Evolutionary conservation across 768 basidiomycete species (phyloP).

Genomic region (Phylloporus sp.): DNA sequence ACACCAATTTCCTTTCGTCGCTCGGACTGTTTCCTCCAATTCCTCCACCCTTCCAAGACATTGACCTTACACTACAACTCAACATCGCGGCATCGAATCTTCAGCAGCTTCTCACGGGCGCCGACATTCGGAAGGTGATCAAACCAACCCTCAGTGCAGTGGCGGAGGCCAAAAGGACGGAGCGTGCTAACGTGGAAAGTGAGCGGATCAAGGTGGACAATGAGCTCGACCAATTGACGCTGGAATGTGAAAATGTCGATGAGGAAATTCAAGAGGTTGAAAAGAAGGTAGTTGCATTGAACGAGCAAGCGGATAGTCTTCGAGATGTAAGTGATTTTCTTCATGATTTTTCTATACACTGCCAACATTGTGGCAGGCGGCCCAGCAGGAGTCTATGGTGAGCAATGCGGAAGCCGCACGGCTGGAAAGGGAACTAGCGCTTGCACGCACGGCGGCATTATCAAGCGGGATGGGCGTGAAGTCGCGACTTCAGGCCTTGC

Average conservation of each 20-base stretch:
- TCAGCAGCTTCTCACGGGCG: constrained; percentile 61
- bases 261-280: constrained; percentile 73
- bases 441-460: constrained; percentile 70
- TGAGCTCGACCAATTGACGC: constrained; percentile 70
- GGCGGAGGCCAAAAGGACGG: constrained; percentile 67
- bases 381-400: constrained; percentile 69
- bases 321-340: constrained; percentile 59
- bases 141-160: constrained; percentile 72
- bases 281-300: constrained; percentile 65
- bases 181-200: constrained; percentile 68
- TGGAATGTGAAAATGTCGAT: constrained; percentile 78
- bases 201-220: constrained; percentile 80
- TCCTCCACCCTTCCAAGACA: constrained; percentile 61
- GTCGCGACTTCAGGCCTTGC: constrained; percentile 67
- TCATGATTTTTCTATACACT: background rate
- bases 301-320: constrained; percentile 75
- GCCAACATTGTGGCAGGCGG: constrained; percentile 45
- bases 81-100: constrained; percentile 74
- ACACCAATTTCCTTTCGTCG: constrained; percentile 68
- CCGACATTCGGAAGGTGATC: constrained; percentile 67
- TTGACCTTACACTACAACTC: constrained; percentile 77
- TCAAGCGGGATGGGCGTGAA: constrained; percentile 83
- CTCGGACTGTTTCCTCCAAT: constrained; percentile 78
- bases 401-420: constrained; percentile 63
- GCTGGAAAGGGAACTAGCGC: constrained; percentile 68